These are phyloP conservation scores for Boletus sensibilis DNA, from an alignment of 768 basidiomycete genomes.

Conservation along the genomic window DNA sequence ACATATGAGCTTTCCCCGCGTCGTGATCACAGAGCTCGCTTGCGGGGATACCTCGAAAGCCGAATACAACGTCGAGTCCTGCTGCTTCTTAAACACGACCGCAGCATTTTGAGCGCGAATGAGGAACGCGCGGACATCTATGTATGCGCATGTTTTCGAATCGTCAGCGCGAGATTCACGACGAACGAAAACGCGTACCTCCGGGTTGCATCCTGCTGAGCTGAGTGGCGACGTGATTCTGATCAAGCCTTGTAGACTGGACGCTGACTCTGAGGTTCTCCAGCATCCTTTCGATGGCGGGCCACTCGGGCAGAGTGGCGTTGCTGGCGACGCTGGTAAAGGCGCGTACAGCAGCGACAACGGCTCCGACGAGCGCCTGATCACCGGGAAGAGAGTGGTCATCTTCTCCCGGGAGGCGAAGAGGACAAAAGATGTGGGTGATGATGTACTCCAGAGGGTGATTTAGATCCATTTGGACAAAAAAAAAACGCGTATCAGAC, in stretches of 20 bases:
- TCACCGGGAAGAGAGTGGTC: slow-evolving; percentile 29
- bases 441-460: slow-evolving; percentile 27
- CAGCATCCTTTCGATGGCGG: slow-evolving; percentile 27
- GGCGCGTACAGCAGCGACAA: slow-evolving; percentile 16
- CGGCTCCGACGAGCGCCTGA: slow-evolving; percentile 22
- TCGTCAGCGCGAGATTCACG: not conserved
- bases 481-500: too few relatives aligned
- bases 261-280: slow-evolving; percentile 7
- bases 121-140: slow-evolving; percentile 39
- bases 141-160: not conserved
- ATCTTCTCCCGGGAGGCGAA: slow-evolving; percentile 36
- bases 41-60: slow-evolving; percentile 44
- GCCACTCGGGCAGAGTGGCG: not conserved
- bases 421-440: slow-evolving; percentile 43
- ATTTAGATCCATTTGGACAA: not conserved
- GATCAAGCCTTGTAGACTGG: not conserved
- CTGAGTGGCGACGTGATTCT: not conserved
- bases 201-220: slow-evolving; percentile 23
- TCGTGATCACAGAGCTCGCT: slow-evolving; percentile 33
- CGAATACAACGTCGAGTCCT: not conserved
- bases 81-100: slow-evolving; percentile 36
- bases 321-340: not conserved
- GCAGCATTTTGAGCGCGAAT: slow-evolving; percentile 49
- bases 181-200: slow-evolving; percentile 11
- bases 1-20: slow-evolving; percentile 43